Percentiles rank a stretch among this genome's conserved stretches.
phyloP scores from a whole-genome alignment of 192 early-diverging fungal genomes.

The Pilaira anomala region DNA sequence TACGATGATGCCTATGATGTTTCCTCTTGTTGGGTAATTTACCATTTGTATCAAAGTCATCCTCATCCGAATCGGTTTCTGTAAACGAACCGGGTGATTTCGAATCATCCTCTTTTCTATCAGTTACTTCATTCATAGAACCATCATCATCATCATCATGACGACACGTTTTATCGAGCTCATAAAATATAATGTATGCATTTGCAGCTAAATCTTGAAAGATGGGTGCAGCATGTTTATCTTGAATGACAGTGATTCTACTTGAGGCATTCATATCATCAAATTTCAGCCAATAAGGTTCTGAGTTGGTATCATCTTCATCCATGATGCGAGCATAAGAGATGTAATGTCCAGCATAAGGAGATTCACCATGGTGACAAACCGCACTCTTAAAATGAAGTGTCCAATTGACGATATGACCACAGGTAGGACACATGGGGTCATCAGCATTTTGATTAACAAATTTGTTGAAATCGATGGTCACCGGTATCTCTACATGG shows the following conservation, averaged over 20 bases:
- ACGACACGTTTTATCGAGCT: conserved; percentile 45
- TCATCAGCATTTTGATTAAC: conserved; percentile 42
- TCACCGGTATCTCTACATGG: conserved; percentile 50
- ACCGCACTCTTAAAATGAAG: conserved; percentile 27
- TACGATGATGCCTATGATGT: too few relatives aligned
- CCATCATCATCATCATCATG: conserved; percentile 17
- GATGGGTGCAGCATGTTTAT: conserved; percentile 34
- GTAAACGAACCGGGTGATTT: too few relatives aligned
- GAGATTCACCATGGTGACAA: conserved; percentile 27
- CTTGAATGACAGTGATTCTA: conserved; percentile 39
- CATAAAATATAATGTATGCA: conserved; percentile 67
- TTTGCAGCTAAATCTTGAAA: conserved; percentile 47
- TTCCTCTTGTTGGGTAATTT: too few relatives aligned
- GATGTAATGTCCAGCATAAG: conserved; percentile 36
- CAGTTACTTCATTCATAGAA: too few relatives aligned
- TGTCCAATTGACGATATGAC: conserved; percentile 15
- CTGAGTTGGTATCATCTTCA: conserved; percentile 36
- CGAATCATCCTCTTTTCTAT: too few relatives aligned
- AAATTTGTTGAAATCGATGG: conserved; percentile 47
- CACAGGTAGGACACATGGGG: conserved; percentile 28
- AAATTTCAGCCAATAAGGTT: conserved; percentile 38
- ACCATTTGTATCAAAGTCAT: too few relatives aligned
- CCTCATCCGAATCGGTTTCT: too few relatives aligned
- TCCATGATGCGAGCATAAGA: conserved; percentile 23
- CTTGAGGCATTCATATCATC: conserved; percentile 58